phyloP scores from a whole-genome alignment of 2,329 filamentous ascomycete genomes.

The Monilinia vaccinii-corymbosi region DNA sequence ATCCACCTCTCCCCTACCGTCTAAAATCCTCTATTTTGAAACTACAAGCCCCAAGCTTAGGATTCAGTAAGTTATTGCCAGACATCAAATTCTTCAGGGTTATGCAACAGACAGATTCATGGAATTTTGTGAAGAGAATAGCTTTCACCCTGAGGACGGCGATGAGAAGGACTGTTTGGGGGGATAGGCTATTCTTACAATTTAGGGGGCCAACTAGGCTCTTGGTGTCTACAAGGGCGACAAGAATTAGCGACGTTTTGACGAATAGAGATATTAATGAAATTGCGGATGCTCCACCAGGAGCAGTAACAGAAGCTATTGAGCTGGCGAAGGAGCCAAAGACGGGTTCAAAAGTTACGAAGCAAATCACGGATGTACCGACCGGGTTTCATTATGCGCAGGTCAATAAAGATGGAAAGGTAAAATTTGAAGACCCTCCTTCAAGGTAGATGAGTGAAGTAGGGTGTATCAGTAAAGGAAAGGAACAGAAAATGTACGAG shows the following conservation, averaged over 20 bases:
- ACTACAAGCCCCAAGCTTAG: conserved; percentile 67
- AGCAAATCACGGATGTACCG: conserved; percentile 30
- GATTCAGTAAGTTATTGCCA: conserved; percentile 54
- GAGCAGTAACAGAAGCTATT: conserved; percentile 53
- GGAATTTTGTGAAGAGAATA: conserved; percentile 57
- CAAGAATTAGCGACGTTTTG: conserved; percentile 68
- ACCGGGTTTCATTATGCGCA: conserved; percentile 47
- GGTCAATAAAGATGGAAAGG: conserved; percentile 53
- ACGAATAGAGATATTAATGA: conserved; percentile 77
- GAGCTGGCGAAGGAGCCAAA: conserved; percentile 37
- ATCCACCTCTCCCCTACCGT: conserved; percentile 73
- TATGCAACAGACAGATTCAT: conserved; percentile 62
- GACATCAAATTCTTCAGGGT: conserved; percentile 64
- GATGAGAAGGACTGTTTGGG: conserved; percentile 78
- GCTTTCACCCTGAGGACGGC: conserved; percentile 66
- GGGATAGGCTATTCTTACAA: conserved; percentile 82
- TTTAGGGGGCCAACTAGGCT: conserved; percentile 83
- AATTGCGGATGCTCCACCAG: conserved; percentile 73
- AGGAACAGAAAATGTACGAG: not conserved
- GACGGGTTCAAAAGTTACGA: conserved; percentile 21
- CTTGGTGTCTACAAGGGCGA: conserved; percentile 78
- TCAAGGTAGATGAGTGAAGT: conserved; percentile 11
- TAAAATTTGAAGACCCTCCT: conserved; percentile 40
- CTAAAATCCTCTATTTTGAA: conserved; percentile 68
- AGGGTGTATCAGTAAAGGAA: not conserved